Base-by-base conservation (phyloP, 768 basidiomycete species). In the Psilocybe subaeruginosa region DNA sequence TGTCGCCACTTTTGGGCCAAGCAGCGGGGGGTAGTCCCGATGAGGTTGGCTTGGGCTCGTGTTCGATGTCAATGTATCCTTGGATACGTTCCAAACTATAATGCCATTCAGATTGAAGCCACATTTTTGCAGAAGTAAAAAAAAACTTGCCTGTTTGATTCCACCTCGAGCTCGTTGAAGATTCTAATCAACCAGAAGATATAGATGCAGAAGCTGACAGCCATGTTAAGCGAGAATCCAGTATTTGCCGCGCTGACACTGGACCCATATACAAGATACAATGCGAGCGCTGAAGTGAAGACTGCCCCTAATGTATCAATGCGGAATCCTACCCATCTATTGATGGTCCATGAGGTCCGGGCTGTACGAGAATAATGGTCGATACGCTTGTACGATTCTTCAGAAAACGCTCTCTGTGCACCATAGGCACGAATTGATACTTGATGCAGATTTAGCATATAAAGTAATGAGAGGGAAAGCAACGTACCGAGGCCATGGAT, bases 341-440 rank as follows among this genome's bases (percentile, higher is more conserved):
- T 82, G 16, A 82, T 67, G 64, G 81, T 80, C 63, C 84, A 85
- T 70, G 80, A 82, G 0, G 77, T 76, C 11, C 80, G 66, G 4
- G 79, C 73, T 16, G 78, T 71, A 17, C 78, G 73, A 14, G 77
- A 74, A 60, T 82, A 88, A 19, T 76, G 75, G 70, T 90, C 81
- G 46, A 89, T 83, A 4, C 83, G 77, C 29, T 73, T 69, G 41
- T 80, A 68, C 3, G 81, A 79, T 61, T 82, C 76, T 54, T 62
- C 60, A 60, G 66, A 78, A 73, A 80, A 87, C 3, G 71, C 61
- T 29, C 76, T 70, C 73, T 89, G 79, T 9, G 83, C 84, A 2
- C 83, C 82, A 66, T 86, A 91, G 0, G 89, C 89, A 29, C 88
- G 80, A 59, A 91, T 84, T 8, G 86, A 80, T 19, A 72, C 79